phyloP scores from a whole-genome alignment of 345 rosid genomes.

The Gossypioides kirkii region DNA sequence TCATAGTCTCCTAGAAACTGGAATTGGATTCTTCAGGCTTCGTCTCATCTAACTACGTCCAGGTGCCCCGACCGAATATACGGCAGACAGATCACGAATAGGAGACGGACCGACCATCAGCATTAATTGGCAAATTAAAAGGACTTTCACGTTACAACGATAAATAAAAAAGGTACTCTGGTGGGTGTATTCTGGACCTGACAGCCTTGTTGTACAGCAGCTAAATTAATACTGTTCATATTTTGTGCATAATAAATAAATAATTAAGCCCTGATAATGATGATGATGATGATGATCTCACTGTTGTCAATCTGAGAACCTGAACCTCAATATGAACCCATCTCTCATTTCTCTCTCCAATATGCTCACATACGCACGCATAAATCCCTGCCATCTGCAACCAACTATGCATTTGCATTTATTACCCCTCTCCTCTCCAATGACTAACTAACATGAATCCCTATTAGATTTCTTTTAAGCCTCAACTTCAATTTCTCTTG shows the following conservation, averaged over 20 bases:
- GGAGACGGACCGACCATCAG: neutral
- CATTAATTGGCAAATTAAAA: neutral
- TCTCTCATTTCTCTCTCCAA: neutral
- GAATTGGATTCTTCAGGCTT: too few species aligned
- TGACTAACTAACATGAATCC: neutral
- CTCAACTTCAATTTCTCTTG: neutral
- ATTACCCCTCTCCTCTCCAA: neutral
- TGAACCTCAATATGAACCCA: neutral
- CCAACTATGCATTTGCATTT: constrained; percentile 21
- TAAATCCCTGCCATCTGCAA: constrained; percentile 26
- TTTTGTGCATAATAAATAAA: neutral
- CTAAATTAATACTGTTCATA: neutral
- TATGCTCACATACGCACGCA: constrained; percentile 37
- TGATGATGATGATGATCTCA: constrained; percentile 12
- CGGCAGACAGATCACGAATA: neutral
- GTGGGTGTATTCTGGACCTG: neutral
- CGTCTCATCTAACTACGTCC: too few species aligned
- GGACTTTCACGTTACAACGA: neutral
- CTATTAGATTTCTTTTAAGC: neutral
- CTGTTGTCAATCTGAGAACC: constrained; percentile 9
- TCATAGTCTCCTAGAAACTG: too few species aligned
- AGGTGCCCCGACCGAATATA: neutral
- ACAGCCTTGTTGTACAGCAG: neutral
- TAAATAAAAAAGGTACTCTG: neutral
- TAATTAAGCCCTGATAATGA: neutral